Evolutionary conservation across 495 filamentous ascomycete genomes (phyloP).

Genomic region (Monascus purpureus): DNA sequence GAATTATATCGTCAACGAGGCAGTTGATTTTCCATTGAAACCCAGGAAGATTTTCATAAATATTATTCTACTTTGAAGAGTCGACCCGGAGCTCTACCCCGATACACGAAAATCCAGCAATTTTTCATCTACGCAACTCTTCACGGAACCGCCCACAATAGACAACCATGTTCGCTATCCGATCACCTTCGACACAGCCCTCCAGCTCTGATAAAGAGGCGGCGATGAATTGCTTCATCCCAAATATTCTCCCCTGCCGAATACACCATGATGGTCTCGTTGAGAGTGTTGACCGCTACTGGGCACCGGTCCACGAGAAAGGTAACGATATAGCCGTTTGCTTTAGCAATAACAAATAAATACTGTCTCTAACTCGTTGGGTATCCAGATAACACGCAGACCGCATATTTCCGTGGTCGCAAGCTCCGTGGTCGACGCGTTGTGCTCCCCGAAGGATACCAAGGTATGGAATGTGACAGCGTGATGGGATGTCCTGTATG

Average conservation of each 20-base stretch:
- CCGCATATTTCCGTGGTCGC: conserved; percentile 70
- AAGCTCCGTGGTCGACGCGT: conserved; percentile 58
- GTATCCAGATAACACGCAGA: conserved; percentile 30
- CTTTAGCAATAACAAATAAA: too few species aligned
- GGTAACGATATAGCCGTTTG: too few species aligned
- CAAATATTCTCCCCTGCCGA: conserved; percentile 74
- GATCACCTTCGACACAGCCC: conserved; percentile 12
- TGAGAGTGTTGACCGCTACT: conserved; percentile 52
- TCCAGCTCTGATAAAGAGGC: conserved; percentile 6
- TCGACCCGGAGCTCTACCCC: too few species aligned
- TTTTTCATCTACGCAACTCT: too few species aligned
- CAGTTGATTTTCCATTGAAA: too few species aligned
- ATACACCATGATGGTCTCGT: conserved; percentile 68
- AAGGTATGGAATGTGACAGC: conserved; percentile 30
- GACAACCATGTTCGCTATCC: conserved; percentile 26
- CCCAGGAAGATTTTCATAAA: too few species aligned
- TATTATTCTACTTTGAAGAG: too few species aligned
- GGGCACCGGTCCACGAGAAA: conserved; percentile 42
- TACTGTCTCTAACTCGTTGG: conserved; percentile 5
- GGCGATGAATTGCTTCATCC: conserved; percentile 27
- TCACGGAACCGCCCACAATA: too few species aligned
- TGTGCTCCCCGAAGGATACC: conserved; percentile 60
- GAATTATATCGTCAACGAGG: too few species aligned
- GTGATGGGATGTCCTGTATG: neutral
- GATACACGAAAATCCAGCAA: too few species aligned